Evolutionary conservation across 2,329 filamentous ascomycete species (phyloP).

Genomic region (Colletotrichum coccodes): DNA sequence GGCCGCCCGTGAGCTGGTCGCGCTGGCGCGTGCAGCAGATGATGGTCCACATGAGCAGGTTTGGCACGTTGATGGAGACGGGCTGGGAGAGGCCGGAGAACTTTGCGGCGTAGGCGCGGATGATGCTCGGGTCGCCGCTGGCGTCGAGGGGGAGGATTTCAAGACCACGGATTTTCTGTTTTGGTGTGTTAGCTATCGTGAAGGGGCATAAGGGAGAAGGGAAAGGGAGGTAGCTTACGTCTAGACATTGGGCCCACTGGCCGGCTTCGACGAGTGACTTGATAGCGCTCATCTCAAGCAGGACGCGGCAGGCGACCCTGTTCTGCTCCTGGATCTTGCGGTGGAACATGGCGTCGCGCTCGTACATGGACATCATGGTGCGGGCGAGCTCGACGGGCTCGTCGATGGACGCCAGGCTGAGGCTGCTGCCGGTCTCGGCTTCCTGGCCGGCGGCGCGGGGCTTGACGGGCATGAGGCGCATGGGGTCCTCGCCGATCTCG

Average conservation of each 20-base stretch:
- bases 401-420: constrained; percentile 69
- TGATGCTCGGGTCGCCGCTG: constrained; percentile 77
- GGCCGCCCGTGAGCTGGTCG: constrained; percentile 73
- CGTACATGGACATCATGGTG: constrained; percentile 73
- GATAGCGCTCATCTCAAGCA: constrained; percentile 70
- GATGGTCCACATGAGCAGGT: constrained; percentile 94
- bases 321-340: constrained; percentile 67
- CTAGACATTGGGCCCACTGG: constrained; percentile 67
- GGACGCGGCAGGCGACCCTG: constrained; percentile 64
- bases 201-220: neutral
- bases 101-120: constrained; percentile 82
- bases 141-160: constrained; percentile 84
- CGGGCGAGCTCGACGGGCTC: constrained; percentile 68
- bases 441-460: constrained; percentile 65
- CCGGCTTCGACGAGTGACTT: constrained; percentile 64
- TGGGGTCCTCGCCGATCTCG: constrained; percentile 83
- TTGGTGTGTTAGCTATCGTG: neutral
- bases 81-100: constrained; percentile 83
- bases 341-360: constrained; percentile 69
- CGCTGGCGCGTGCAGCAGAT: constrained; percentile 84
- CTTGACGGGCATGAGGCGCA: constrained; percentile 83
- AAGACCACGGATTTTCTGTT: constrained; percentile 76
- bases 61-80: constrained; percentile 89
- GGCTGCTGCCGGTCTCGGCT: constrained; percentile 59
- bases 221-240: constrained; percentile 60